Base-by-base conservation (phyloP, 2,329 filamentous ascomycete species). In the Rhinocladiella similis region DNA sequence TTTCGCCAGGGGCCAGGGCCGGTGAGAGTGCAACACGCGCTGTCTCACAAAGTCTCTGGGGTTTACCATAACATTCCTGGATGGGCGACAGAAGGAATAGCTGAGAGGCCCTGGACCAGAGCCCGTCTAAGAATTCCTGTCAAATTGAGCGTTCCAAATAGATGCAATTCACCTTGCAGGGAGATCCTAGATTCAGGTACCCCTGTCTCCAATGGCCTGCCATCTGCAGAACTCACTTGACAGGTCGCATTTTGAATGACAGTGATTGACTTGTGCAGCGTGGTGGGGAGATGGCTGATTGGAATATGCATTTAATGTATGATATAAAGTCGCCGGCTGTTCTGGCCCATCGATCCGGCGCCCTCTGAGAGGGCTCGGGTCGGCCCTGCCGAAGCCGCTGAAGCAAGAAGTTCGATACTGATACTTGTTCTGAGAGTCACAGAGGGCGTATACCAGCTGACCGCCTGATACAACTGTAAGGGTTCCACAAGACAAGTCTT, bases 11-110 rank as follows among this genome's bases (percentile, higher is more conserved):
- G 18, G 16, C 38, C 27, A 53, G 36, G 38, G 20, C 20, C 14
- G 36, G 36, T 35, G 13, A 36, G 14, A 53, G 56, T 53, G 42
- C 27, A 33, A n/a, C 22, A 43, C n/a, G 12, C 6, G 38, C n/a
- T 6, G 38, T 41, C 14, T 41, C 14, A 41, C 38, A 41, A 41
- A 41, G 10, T 18, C n/a, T 41, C 10, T 41, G 10, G 18, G 4
- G 14, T 19, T 41, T 9, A 19, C 38, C 38, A 41, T 16, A 16
- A 3, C 38, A 41, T 18, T 41, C 16, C 38, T 13, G 38, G 3
- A 19, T 41, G 38, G 38, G 38, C 38, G 14, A 16, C 6, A n/a
- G 38, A 41, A 41, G 18, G 6, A 41, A 12, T 41, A 19, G 38
- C 38, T 18, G 38, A 41, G 38, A 41, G 14, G 12, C 6, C 18